Evolutionary conservation across 2,329 filamentous ascomycete species (phyloP).

Genomic region (Pseudocercospora macadamiae): DNA sequence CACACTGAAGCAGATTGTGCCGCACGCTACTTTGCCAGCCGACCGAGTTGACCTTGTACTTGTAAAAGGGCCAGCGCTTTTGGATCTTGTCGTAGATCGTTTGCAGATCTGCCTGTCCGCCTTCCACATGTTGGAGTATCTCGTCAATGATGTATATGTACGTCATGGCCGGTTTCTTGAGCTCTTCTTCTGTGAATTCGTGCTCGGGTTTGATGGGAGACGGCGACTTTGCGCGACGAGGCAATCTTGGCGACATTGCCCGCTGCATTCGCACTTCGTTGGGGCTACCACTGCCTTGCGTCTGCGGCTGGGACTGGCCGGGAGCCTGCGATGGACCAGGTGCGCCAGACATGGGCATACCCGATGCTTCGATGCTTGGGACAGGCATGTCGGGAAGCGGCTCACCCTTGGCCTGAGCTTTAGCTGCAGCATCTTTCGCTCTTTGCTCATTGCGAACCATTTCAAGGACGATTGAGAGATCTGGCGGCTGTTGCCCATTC

Average conservation of each 20-base stretch:
- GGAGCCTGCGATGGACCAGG: not conserved
- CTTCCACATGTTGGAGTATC: conserved; percentile 59
- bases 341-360: not conserved
- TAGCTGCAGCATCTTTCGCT: conserved; percentile 37
- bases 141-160: conserved; percentile 68
- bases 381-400: conserved; percentile 36
- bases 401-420: conserved; percentile 27
- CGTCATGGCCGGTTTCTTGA: conserved; percentile 67
- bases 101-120: conserved; percentile 63
- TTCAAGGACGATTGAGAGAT: conserved; percentile 35
- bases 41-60: conserved; percentile 60
- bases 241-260: conserved; percentile 11
- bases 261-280: conserved; percentile 11
- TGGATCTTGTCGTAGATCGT: conserved; percentile 68
- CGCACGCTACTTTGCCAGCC: conserved; percentile 70
- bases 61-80: conserved; percentile 66
- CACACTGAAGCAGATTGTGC: conserved; percentile 63
- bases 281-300: conserved; percentile 11
- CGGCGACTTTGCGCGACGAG: conserved; percentile 47
- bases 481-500: conserved; percentile 32
- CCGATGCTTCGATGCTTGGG: conserved; percentile 31
- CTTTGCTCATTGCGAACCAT: conserved; percentile 43
- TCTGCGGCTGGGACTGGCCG: conserved; percentile 3
- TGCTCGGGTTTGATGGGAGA: conserved; percentile 65
- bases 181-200: conserved; percentile 72